These are phyloP conservation scores for Penicillium tannophilum DNA, from an alignment of 495 filamentous ascomycete genomes.

Conservation along the genomic window DNA sequence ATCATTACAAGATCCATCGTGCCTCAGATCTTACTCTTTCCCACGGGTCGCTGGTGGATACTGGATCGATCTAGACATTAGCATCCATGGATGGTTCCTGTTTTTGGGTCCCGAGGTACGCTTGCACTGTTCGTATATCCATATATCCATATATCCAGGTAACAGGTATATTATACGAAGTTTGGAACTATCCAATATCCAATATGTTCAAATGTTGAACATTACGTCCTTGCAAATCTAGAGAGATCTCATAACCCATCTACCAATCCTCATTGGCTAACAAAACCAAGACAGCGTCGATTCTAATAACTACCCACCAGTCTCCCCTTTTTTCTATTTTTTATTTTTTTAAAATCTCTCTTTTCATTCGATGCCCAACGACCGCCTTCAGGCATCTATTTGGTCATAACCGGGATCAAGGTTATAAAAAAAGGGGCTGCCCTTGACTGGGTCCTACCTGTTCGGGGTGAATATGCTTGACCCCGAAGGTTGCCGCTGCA, in stretches of 20 bases:
- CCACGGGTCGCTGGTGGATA: slow-evolving; percentile 29
- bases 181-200: background rate
- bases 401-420: background rate
- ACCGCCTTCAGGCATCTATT: background rate
- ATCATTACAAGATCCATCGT: slow-evolving; percentile 19
- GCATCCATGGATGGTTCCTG: background rate
- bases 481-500: slow-evolving; percentile 22
- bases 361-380: background rate
- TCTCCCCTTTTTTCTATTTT: slow-evolving; percentile 15
- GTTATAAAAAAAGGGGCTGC: slow-evolving; percentile 20
- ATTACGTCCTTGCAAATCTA: slow-evolving; percentile 19
- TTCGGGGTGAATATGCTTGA: slow-evolving; percentile 12
- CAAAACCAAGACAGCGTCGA: slow-evolving; percentile 22
- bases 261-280: slow-evolving; percentile 18
- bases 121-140: no score
- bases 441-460: slow-evolving; percentile 14
- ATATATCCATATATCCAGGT: no score
- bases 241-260: slow-evolving; percentile 22
- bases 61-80: slow-evolving; percentile 27
- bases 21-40: slow-evolving; percentile 24
- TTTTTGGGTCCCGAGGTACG: background rate
- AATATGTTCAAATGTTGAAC: background rate
- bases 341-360: background rate
- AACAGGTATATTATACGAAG: background rate
- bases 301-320: slow-evolving; percentile 25